Conservation (phyloP, 108 stramenopile genomes). For the Pelagomonas calceolata region DNA sequence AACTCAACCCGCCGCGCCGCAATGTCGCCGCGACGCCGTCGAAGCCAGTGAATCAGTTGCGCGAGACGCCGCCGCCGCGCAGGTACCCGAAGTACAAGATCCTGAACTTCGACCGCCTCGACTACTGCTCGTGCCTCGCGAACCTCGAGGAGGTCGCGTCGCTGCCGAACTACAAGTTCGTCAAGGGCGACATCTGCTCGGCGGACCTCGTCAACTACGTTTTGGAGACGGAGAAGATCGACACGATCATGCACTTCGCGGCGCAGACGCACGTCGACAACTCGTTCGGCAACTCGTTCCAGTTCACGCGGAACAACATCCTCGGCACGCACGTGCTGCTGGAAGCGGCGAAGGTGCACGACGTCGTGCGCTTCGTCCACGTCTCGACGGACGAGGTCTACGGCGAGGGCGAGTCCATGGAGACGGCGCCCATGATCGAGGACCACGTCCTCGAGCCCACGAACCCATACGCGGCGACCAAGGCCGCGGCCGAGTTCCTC, state of each 20-base stretch:
- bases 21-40: too few species aligned
- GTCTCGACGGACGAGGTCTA: conserved; percentile 97
- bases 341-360: conserved; percentile 81
- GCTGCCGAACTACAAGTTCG: conserved; percentile 89
- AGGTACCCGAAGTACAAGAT: conserved; percentile 84
- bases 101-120: conserved; percentile 86
- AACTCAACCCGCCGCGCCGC: too few species aligned
- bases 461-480: conserved; percentile 80
- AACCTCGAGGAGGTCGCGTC: conserved; percentile 71
- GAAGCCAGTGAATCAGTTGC: too few species aligned
- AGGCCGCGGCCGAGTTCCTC: conserved; percentile 96
- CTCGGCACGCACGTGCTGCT: conserved; percentile 95
- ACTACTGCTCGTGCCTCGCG: conserved; percentile 92
- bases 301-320: conserved; percentile 95
- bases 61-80: too few species aligned
- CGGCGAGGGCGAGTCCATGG: conserved; percentile 86
- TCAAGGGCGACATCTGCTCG: conserved; percentile 89
- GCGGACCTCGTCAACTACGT: conserved; percentile 88
- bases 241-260: conserved; percentile 97
- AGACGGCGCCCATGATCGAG: conserved; percentile 89
- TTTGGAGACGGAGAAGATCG: conserved; percentile 78
- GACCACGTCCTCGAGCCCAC: conserved; percentile 71
- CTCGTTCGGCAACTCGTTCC: conserved; percentile 97
- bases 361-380: conserved; percentile 85
- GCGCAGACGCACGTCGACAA: conserved; percentile 98